Percentiles rank a stretch among this genome's conserved stretches.
These are phyloP conservation scores for Ganoderma meredithae DNA, from an alignment of 1,284 basidiomycete species.

Conservation along the genomic window DNA sequence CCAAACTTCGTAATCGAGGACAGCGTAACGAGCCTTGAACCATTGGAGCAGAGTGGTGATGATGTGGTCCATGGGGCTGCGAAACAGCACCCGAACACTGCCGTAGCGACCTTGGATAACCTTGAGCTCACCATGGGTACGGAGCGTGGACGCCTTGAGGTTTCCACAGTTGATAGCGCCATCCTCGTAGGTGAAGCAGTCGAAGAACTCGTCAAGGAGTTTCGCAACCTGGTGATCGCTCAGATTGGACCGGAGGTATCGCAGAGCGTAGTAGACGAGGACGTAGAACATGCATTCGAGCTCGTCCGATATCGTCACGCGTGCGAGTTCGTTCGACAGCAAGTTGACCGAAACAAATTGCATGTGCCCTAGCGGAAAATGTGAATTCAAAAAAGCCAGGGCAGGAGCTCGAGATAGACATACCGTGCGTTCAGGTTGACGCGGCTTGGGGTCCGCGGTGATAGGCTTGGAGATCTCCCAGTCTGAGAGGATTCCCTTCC, in stretches of 20 bases:
- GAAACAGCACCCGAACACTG: neutral
- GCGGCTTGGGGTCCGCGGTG: neutral
- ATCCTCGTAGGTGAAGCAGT: neutral
- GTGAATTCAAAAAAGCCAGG: neutral
- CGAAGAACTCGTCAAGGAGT: neutral
- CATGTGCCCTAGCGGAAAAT: neutral
- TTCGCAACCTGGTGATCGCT: neutral
- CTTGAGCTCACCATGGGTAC: neutral
- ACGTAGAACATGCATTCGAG: constrained; percentile 2
- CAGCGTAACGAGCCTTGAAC: constrained; percentile 2
- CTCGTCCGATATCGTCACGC: neutral
- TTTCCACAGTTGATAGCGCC: neutral
- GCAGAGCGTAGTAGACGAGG: constrained; percentile 1
- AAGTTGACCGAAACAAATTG: neutral
- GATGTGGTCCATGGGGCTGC: neutral
- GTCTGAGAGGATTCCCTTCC: constrained; percentile 6
- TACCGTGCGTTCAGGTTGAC: constrained; percentile 5
- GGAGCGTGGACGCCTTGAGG: neutral
- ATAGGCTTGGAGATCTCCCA: constrained; percentile 9
- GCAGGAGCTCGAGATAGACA: neutral
- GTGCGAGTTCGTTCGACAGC: neutral
- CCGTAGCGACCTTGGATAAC: neutral
- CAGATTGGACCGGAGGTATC: neutral
- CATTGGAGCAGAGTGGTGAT: neutral
- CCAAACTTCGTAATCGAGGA: neutral